Evolutionary conservation across 495 filamentous ascomycete species (phyloP).

Genomic region (Immersiella caudata): DNA sequence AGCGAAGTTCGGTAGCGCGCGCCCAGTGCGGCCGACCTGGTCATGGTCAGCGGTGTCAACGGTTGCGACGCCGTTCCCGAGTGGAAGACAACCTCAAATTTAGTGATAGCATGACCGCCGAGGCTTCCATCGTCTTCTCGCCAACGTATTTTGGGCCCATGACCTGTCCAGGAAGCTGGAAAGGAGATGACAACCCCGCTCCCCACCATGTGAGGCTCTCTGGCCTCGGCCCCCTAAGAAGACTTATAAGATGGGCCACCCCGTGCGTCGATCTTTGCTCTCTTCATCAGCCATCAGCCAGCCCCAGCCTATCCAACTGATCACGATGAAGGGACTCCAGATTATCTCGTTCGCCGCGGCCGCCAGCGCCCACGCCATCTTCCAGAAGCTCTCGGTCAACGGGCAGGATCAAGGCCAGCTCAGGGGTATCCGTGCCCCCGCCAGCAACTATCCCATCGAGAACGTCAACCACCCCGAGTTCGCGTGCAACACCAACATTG

Average conservation of each 20-base stretch:
- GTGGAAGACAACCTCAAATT: neutral
- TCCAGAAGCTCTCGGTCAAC: conserved; percentile 56
- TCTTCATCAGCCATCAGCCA: conserved; percentile 1
- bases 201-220: neutral
- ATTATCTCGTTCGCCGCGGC: conserved; percentile 35
- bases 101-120: neutral
- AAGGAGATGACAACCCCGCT: neutral
- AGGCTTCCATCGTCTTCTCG: neutral
- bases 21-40: neutral
- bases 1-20: neutral
- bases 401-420: conserved; percentile 57
- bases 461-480: conserved; percentile 44
- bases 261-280: neutral
- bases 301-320: neutral
- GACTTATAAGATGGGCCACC: neutral
- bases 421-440: conserved; percentile 54
- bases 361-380: conserved; percentile 43
- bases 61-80: neutral
- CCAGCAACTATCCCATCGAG: conserved; percentile 46
- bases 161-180: neutral
- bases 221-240: neutral
- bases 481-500: conserved; percentile 43
- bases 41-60: neutral
- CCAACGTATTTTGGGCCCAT: neutral
- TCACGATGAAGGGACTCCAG: conserved; percentile 35